Evolutionary conservation across 768 basidiomycete genomes (phyloP), one percentile per base, ranked within the genome.

Genomic region (Cystofilobasidium capitatum): DNA sequence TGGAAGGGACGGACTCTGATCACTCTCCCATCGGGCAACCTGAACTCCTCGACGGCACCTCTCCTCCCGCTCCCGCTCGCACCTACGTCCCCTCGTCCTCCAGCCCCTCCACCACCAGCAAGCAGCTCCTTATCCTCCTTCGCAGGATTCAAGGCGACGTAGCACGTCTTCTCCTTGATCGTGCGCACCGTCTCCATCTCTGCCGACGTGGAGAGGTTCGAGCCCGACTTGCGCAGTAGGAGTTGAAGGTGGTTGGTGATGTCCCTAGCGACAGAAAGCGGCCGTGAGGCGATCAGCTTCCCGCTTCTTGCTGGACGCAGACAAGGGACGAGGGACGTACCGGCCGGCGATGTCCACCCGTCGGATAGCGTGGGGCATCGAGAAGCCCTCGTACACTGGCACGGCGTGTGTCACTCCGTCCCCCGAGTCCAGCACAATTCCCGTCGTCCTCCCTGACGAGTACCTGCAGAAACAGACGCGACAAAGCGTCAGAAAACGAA

Each of bases 401-500:
- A 99, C 96, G 17, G 96, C 91, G 70, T 99, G 96, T 29, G 96
- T 98, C 10, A 99, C 96, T 33, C 96, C 96, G 75, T 99, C 96
- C 14, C 96, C 96, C 7, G 94, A 98, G 76, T 99, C 96, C 24
- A 99, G 83, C 1, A 99, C 96, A 68, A 98, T 96, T n/a, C 96
- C 96, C 42, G 96, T 98, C 71, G 96, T 98, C 70, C 96, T 84
- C 37, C 96, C 96, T 20, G 93, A 96, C 3, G 96, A 94, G 79
- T 99, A 99, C 76, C 94, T 98, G 76, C 8, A 71, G 44, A 62
- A 61, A 31, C 31, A 61, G 17, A 22, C 36, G 24, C 12, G 55
- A 13, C 22, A 45, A 24, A n/a, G 14, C 29, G 26, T 1, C 24
- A 47, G 14, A 12, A 2, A 20, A 16, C 54, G 40, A 22, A 39